Evolutionary conservation across 1,284 basidiomycete genomes (phyloP).

Genomic region (Microbotryum saponariae): DNA sequence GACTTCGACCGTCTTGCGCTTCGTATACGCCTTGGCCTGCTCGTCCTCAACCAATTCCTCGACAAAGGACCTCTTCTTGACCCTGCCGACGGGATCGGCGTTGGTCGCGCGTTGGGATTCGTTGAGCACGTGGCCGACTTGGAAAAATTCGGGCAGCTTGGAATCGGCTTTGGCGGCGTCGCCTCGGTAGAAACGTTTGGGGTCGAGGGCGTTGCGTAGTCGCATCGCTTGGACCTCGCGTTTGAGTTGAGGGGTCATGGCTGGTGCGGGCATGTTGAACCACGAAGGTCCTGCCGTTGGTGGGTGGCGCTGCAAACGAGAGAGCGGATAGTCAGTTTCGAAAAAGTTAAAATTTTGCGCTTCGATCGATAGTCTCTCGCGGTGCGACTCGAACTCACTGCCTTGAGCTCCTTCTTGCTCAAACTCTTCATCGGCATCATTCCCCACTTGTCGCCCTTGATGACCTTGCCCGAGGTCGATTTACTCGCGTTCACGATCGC

Average conservation of each 20-base stretch:
- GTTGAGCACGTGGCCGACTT: conserved; percentile 79
- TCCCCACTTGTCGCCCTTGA: conserved; percentile 25
- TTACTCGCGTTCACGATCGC: too few species aligned
- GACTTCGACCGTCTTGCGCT: conserved; percentile 55
- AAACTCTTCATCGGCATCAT: conserved; percentile 15
- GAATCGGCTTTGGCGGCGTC: conserved; percentile 56
- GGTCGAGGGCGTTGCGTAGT: conserved; percentile 84
- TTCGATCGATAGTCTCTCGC: too few species aligned
- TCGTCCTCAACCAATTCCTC: conserved; percentile 83
- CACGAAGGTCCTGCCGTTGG: conserved; percentile 70
- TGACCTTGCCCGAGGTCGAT: too few species aligned
- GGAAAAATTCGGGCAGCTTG: conserved; percentile 77
- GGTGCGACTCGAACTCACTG: conserved; percentile 7
- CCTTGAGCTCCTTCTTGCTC: conserved; percentile 25
- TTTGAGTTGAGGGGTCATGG: conserved; percentile 72
- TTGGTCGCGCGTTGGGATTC: conserved; percentile 65
- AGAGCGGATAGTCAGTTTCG: background rate
- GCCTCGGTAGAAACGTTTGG: conserved; percentile 88
- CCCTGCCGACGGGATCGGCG: conserved; percentile 60
- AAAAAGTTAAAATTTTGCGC: background rate
- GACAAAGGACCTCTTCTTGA: conserved; percentile 72
- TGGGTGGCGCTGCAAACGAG: conserved; percentile 13
- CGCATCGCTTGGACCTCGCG: conserved; percentile 89
- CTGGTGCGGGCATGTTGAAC: conserved; percentile 76
- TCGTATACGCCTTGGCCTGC: conserved; percentile 77